A percentile compares a stretch with the other conserved stretches of the same genome.
These are phyloP conservation scores for Xylaria castorea DNA, from an alignment of 495 filamentous ascomycete species.

Conservation along the genomic window DNA sequence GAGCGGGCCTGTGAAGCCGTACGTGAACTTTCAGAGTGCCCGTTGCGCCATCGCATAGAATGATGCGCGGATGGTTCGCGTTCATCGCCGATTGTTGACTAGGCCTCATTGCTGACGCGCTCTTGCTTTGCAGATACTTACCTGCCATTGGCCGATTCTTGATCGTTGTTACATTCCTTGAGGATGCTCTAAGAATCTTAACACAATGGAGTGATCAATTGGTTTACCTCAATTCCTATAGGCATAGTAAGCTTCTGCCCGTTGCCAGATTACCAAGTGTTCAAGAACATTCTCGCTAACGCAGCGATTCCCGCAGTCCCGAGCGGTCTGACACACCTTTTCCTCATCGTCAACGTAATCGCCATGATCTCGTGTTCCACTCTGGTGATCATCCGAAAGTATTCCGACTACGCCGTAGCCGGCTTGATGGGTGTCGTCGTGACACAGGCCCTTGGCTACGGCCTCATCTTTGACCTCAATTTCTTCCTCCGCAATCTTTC, in stretches of 20 bases:
- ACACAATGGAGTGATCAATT: slow-evolving; percentile 99
- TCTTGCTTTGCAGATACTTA: slow-evolving; percentile 71
- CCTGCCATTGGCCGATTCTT: slow-evolving; percentile 95
- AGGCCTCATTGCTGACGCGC: slow-evolving; percentile 33
- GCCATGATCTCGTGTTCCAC: slow-evolving; percentile 84
- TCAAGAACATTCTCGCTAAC: slow-evolving; percentile 30
- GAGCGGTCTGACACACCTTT: slow-evolving; percentile 86
- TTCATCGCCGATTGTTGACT: slow-evolving; percentile 1
- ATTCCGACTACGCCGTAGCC: slow-evolving; percentile 88
- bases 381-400: slow-evolving; percentile 87
- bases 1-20: slow-evolving; percentile 95
- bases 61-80: slow-evolving; percentile 13
- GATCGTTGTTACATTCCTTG: slow-evolving; percentile 97
- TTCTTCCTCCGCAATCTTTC: slow-evolving; percentile 99
- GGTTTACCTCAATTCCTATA: slow-evolving; percentile 88
- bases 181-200: slow-evolving; percentile 93
- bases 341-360: slow-evolving; percentile 88
- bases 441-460: slow-evolving; percentile 96
- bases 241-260: slow-evolving; percentile 74
- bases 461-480: slow-evolving; percentile 98
- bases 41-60: slow-evolving; percentile 4
- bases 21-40: slow-evolving; percentile 52
- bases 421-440: slow-evolving; percentile 91
- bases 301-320: slow-evolving; percentile 66
- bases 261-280: background rate